Evolutionary conservation across 257 asterid genomes (phyloP), one percentile per base, ranked within the genome.

Genomic region (Primulina eburnea): DNA sequence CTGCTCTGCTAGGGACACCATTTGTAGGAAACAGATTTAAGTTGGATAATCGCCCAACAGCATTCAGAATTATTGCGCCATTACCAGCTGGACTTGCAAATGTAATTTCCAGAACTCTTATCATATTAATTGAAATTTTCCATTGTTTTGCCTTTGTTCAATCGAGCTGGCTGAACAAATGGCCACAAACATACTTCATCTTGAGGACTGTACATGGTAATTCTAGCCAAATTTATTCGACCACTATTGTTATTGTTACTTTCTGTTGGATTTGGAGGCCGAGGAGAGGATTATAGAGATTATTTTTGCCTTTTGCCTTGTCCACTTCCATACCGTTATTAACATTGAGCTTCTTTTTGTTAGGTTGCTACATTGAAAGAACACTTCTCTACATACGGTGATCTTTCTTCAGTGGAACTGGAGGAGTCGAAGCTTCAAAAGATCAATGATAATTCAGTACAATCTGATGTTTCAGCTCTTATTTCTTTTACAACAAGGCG

Each of bases 41-140:
- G 83, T 86, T 91, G 78, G 99, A 94, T 85, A 91, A 91, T 85
- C 95, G 97, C 4, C 92, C 99, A 72, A 86, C 92, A n/a, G 64
- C 90, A 59, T 91, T 94, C 89, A 89, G 79, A 75, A 81, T 94
- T 70, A 71, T 78, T 73, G 79, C 95, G 12, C 97, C 97, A 62
- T 79, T 94, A 34, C 99, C 99, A 6, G 69, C 84, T 68, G 93
- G 88, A 73, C 89, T 94, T 70, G 90, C 89, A 64, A 79, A 85
- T 68, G 96, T 94, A 83, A 88, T 71, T 56, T 79, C 79, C 73
- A 73, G 66, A 50, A 55, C 47, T 43, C 63, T 20, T 64, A 5
- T 50, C 7, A 30, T 70, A n/a, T 60, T 65, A 32, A 57, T 52
- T 37, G 21, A 50, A 50, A 47, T 8, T 59, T 29, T 24, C 35